Evolutionary conservation across 768 basidiomycete species (phyloP).

Genomic region (Boletus tomentosulus): DNA sequence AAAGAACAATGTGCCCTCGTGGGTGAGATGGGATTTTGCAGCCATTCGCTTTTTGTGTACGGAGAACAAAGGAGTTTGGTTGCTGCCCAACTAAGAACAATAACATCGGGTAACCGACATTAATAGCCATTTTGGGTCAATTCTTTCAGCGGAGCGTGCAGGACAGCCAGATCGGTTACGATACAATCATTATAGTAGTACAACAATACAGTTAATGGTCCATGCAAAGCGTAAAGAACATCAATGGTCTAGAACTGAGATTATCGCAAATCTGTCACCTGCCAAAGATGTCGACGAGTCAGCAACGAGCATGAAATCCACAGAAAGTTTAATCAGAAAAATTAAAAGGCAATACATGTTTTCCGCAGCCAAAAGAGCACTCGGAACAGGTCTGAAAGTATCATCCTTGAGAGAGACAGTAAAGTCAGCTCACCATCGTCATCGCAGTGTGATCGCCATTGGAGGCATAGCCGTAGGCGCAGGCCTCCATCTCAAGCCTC

Average conservation of each 20-base stretch:
- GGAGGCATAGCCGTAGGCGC: conserved; percentile 58
- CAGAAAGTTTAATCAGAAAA: conserved; percentile 26
- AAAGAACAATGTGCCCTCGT: conserved; percentile 22
- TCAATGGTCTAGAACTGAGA: background rate
- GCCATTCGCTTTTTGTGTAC: conserved; percentile 28
- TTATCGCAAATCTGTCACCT: conserved; percentile 1
- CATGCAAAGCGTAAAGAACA: background rate
- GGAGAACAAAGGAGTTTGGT: conserved; percentile 24
- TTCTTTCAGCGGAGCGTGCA: background rate
- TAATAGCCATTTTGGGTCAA: conserved; percentile 5
- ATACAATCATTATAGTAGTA: background rate
- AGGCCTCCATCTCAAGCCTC: conserved; percentile 44
- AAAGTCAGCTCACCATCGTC: conserved; percentile 25
- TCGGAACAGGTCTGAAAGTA: conserved; percentile 81
- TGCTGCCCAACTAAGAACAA: conserved; percentile 25
- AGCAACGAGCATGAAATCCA: conserved; percentile 3
- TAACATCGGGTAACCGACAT: conserved; percentile 15
- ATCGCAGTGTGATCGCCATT: conserved; percentile 23
- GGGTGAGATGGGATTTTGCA: conserved; percentile 1
- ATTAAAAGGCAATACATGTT: conserved; percentile 58
- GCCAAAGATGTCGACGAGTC: conserved; percentile 1
- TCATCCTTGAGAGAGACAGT: conserved; percentile 46
- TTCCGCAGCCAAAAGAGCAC: conserved; percentile 46
- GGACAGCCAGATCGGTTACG: background rate
- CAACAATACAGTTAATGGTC: background rate